phyloP scores from a whole-genome alignment of 176 grass and related monocot species.

The Areca catechu region DNA sequence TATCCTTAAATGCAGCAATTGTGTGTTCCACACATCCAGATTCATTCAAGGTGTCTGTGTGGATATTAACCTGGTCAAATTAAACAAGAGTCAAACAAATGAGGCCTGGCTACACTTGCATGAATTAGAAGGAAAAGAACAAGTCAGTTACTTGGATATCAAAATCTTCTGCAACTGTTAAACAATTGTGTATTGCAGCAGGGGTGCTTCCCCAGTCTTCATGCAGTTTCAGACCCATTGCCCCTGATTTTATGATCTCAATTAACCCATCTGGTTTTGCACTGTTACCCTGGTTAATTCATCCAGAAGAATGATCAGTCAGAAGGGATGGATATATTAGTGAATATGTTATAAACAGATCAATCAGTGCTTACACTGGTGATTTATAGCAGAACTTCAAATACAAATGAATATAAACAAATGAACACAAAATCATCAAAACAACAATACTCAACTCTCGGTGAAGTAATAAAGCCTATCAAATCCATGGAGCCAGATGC shows the following conservation, averaged over 20 bases:
- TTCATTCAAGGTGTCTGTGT: slow-evolving; percentile 96
- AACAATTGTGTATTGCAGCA: slow-evolving; percentile 76
- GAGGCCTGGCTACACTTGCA: background rate
- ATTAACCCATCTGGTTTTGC: slow-evolving; percentile 73
- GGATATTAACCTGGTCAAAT: slow-evolving; percentile 85
- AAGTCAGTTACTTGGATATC: slow-evolving; percentile 58
- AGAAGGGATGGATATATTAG: too few species aligned
- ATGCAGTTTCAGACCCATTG: slow-evolving; percentile 92
- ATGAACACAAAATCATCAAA: too few species aligned
- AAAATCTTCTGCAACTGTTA: slow-evolving; percentile 77
- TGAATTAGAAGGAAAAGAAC: background rate
- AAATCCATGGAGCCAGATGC: too few species aligned
- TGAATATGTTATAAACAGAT: too few species aligned
- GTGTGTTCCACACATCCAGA: slow-evolving; percentile 95
- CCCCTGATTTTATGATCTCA: slow-evolving; percentile 87
- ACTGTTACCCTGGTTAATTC: slow-evolving; percentile 63
- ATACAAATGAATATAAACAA: too few species aligned
- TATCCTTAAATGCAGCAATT: slow-evolving; percentile 86
- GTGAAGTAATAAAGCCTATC: too few species aligned
- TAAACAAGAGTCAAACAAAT: slow-evolving; percentile 17
- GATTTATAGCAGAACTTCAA: too few species aligned
- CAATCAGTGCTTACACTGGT: too few species aligned
- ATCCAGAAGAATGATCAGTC: background rate
- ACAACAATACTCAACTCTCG: too few species aligned
- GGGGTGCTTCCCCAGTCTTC: slow-evolving; percentile 98